phyloP scores from a whole-genome alignment of 805 yeast species.

The Wickerhamomyces queroliae region DNA sequence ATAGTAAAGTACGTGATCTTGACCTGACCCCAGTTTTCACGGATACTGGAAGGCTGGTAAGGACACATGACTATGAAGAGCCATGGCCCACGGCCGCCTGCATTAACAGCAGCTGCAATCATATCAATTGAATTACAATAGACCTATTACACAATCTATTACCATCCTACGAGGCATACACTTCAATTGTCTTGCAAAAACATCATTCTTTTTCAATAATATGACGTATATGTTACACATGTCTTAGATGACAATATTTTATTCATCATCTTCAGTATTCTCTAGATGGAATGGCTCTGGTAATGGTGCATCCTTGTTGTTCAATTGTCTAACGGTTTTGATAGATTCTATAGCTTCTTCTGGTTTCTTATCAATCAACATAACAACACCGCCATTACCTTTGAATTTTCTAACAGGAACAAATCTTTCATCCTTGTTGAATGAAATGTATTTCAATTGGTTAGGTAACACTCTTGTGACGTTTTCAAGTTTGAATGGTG shows the following conservation, averaged over 20 bases:
- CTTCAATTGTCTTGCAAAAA: no score
- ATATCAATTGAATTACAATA: no score
- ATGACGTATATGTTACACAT: not conserved
- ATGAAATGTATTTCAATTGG: constrained; percentile 79
- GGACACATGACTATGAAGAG: no score
- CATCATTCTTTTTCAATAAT: no score
- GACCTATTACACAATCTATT: no score
- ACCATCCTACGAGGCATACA: no score
- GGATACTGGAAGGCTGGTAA: no score
- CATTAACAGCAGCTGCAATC: no score
- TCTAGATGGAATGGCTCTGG: constrained; percentile 64
- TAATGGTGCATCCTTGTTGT: constrained; percentile 66
- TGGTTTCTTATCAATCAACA: constrained; percentile 59
- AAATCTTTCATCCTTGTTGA: constrained; percentile 68
- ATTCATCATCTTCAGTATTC: constrained; percentile 38
- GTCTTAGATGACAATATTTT: not conserved
- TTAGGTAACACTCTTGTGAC: constrained; percentile 86
- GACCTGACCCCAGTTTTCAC: no score
- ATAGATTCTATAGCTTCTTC: constrained; percentile 58
- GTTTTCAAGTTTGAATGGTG: constrained; percentile 68
- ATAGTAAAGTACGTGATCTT: no score
- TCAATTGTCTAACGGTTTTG: constrained; percentile 79
- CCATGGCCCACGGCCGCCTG: no score
- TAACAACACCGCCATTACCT: constrained; percentile 65
- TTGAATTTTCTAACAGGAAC: constrained; percentile 76